Percentiles rank a stretch among this genome's conserved stretches.
These are phyloP conservation scores for Carnegiea gigantea DNA, from an alignment of 179 eudicot genomes.

Conservation along the genomic window DNA sequence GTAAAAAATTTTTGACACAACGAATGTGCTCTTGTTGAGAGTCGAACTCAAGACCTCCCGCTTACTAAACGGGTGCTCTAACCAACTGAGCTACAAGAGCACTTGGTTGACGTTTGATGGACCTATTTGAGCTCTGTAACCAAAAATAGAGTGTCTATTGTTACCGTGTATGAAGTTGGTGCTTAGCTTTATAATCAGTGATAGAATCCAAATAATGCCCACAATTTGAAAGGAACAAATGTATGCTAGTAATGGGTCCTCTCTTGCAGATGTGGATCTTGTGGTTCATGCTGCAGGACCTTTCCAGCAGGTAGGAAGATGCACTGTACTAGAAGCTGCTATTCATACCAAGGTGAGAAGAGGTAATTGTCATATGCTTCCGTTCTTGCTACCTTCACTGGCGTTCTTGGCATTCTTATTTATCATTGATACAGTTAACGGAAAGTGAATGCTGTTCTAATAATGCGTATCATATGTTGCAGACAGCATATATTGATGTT, in stretches of 20 bases:
- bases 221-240: background rate
- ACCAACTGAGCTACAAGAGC: constrained; percentile 11
- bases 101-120: background rate
- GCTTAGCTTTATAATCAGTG: background rate
- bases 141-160: too few relatives aligned
- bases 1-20: too few relatives aligned
- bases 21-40: background rate
- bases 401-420: background rate
- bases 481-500: constrained; percentile 94
- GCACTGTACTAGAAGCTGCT: constrained; percentile 96
- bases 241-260: background rate
- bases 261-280: constrained; percentile 76
- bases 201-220: background rate
- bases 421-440: background rate
- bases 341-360: constrained; percentile 94
- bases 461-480: constrained; percentile 22
- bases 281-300: constrained; percentile 97
- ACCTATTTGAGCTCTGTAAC: too few relatives aligned
- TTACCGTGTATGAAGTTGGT: background rate
- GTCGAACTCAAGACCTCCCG: constrained; percentile 13
- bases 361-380: constrained; percentile 47
- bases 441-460: background rate
- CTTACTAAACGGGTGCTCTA: constrained; percentile 12
- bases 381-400: background rate
- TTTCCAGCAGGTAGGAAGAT: constrained; percentile 76